phyloP scores from a whole-genome alignment of 164 flowering plant genomes.

The Berberis vulgaris region DNA sequence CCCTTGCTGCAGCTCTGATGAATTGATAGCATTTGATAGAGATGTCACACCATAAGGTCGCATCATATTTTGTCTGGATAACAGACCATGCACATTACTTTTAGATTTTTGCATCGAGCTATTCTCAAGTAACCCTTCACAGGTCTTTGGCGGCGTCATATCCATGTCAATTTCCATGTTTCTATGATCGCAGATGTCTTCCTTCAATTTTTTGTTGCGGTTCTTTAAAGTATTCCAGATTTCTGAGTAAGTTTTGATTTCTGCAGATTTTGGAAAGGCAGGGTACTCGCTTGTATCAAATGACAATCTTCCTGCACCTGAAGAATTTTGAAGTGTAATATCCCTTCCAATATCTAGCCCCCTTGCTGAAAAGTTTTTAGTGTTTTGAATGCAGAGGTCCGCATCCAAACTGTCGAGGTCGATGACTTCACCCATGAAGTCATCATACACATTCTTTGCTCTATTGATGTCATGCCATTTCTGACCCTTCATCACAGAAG shows the following conservation, averaged over 20 bases:
- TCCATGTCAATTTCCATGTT: slow-evolving; percentile 15
- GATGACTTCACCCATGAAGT: slow-evolving; percentile 44
- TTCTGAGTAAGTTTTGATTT: slow-evolving; percentile 25
- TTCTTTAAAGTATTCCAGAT: slow-evolving; percentile 20
- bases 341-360: slow-evolving; percentile 22
- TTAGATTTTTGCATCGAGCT: slow-evolving; percentile 14
- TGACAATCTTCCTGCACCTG: slow-evolving; percentile 27
- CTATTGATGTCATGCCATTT: slow-evolving; percentile 12
- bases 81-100: slow-evolving; percentile 12
- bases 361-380: slow-evolving; percentile 10
- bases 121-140: slow-evolving; percentile 23
- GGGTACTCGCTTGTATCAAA: slow-evolving; percentile 25
- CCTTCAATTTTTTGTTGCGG: slow-evolving; percentile 17
- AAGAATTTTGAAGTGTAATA: slow-evolving; percentile 18
- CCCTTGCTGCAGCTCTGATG: slow-evolving; percentile 34
- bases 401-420: slow-evolving; percentile 27
- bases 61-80: slow-evolving; percentile 17
- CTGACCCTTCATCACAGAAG: slow-evolving; percentile 14
- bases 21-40: slow-evolving; percentile 43
- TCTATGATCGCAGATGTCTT: slow-evolving; percentile 8
- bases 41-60: slow-evolving; percentile 33
- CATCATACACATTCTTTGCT: slow-evolving; percentile 11
- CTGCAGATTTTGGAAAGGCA: slow-evolving; percentile 31
- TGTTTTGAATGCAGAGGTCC: slow-evolving; percentile 19
- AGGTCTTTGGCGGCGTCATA: slow-evolving; percentile 11